Percentiles rank a stretch among this genome's conserved stretches.
phyloP scores from a whole-genome alignment of 139 green algal genomes.

The Tetradesmus lagerheimii region DNA sequence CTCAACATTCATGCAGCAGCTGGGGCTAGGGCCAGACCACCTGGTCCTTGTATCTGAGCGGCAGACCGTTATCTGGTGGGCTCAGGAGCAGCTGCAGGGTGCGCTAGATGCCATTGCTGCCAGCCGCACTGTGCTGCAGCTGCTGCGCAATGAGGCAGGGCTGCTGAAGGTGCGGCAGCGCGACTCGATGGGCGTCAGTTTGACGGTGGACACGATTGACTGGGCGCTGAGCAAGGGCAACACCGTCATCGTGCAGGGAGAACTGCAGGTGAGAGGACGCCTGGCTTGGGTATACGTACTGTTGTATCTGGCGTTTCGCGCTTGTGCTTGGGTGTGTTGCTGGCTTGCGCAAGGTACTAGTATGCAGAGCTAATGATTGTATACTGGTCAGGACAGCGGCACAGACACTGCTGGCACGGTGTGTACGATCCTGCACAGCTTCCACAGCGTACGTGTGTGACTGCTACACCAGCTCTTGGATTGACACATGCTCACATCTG shows the following conservation, averaged over 20 bases:
- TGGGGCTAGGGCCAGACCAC: not conserved
- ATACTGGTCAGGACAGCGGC: too few relatives aligned
- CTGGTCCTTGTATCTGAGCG: constrained; percentile 30
- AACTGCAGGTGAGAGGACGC: constrained; percentile 36
- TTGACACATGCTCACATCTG: too few relatives aligned
- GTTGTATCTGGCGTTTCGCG: too few relatives aligned
- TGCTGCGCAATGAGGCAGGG: constrained; percentile 37
- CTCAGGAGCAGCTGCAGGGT: constrained; percentile 43
- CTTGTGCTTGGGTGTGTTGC: too few relatives aligned
- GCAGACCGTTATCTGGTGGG: constrained; percentile 33
- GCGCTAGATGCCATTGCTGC: constrained; percentile 39
- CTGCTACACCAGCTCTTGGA: too few relatives aligned
- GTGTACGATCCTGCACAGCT: too few relatives aligned
- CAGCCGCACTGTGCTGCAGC: constrained; percentile 29
- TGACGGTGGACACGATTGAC: constrained; percentile 47
- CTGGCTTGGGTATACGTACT: not conserved
- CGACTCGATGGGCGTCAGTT: constrained; percentile 31
- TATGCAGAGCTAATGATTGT: too few relatives aligned
- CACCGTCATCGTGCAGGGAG: constrained; percentile 40
- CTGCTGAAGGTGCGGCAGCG: constrained; percentile 36
- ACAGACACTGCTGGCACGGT: too few relatives aligned
- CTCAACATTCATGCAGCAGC: not conserved
- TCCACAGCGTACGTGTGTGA: too few relatives aligned
- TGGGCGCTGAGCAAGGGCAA: constrained; percentile 54
- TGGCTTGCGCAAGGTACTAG: too few relatives aligned